Base-by-base conservation (phyloP, 805 yeast genomes). In the Kodamaea jinghongensis region DNA sequence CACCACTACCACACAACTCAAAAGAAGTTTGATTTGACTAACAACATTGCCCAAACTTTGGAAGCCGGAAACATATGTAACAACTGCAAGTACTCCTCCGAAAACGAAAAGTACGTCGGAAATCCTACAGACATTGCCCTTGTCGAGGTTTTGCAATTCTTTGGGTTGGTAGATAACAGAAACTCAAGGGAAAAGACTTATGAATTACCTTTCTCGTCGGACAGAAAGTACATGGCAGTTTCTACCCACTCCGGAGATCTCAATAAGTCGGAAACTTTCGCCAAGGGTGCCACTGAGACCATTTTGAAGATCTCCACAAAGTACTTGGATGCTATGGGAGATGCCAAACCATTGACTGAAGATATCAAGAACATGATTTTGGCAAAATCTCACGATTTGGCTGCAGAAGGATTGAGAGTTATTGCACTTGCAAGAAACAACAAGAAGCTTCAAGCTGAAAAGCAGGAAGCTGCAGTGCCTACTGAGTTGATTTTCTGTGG, bases 61-160 rank as follows among this genome's bases (percentile, higher is more conserved):
- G 84, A 79, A 50, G 69, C 79, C 29, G 91, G 90, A 13, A 81
- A 78, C 50, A 58, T 84, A 34, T 86, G 93, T 67, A 86, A 86
- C 65, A 86, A 86, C 56, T 78, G 89, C 10, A 73, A 77, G 45
- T 85, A 65, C 49, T 83, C 90, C 0, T 65, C 63, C 31, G 95
- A 85, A 52, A 77, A 74, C 55, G 84, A 78, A 43, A 81, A 77
- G 55, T 83, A 65, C 54, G 77, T 86, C 34, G 99, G 99, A 17
- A 93, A 91, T 61, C 96, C 99, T 28, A 88, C 96, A 10, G 99
- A 93, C 65, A 80, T 90, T 50, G 98, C 99, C 0, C 69, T 93
- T 31, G 70, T 89, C 41, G 96, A 87, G 60, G 77, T 79, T 25
- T 67, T 89, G 41, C 67, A 78, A 4, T 76, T 75, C 42, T 88